These are phyloP conservation scores for Colletotrichum caudatum DNA, from an alignment of 2,329 filamentous ascomycete species.

Conservation along the genomic window DNA sequence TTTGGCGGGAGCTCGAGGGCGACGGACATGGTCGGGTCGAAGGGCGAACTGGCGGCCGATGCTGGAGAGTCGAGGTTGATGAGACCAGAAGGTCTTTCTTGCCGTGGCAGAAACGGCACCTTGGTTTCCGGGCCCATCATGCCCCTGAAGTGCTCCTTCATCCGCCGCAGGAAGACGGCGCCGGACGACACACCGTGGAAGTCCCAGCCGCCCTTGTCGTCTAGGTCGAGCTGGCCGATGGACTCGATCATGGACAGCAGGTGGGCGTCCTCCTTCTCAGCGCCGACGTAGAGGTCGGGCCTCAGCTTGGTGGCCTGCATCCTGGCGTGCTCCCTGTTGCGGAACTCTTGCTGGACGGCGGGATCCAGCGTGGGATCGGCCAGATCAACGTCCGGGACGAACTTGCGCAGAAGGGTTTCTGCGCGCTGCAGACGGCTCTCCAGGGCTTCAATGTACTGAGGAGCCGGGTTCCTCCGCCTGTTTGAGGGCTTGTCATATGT, in stretches of 20 bases:
- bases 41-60: conserved; percentile 70
- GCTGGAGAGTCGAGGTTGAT: conserved; percentile 77
- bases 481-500: conserved; percentile 97
- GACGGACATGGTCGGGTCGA: conserved; percentile 64
- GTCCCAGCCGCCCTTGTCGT: conserved; percentile 92
- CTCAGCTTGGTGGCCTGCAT: conserved; percentile 58
- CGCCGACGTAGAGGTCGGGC: conserved; percentile 48
- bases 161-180: conserved; percentile 85
- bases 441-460: conserved; percentile 91
- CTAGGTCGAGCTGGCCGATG: conserved; percentile 89
- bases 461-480: conserved; percentile 87
- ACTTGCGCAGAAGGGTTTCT: conserved; percentile 80
- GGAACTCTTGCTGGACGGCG: conserved; percentile 77
- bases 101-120: conserved; percentile 68
- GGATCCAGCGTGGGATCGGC: conserved; percentile 87
- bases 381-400: conserved; percentile 86
- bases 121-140: conserved; percentile 75
- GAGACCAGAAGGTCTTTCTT: conserved; percentile 62
- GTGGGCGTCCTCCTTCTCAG: conserved; percentile 73
- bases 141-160: conserved; percentile 88
- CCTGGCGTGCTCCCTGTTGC: conserved; percentile 65
- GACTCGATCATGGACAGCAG: conserved; percentile 96
- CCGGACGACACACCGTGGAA: conserved; percentile 96
- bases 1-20: conserved; percentile 77
- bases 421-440: conserved; percentile 86